These are phyloP conservation scores for Tephrocybe sp. DNA, from an alignment of 768 basidiomycete genomes.

Conservation along the genomic window DNA sequence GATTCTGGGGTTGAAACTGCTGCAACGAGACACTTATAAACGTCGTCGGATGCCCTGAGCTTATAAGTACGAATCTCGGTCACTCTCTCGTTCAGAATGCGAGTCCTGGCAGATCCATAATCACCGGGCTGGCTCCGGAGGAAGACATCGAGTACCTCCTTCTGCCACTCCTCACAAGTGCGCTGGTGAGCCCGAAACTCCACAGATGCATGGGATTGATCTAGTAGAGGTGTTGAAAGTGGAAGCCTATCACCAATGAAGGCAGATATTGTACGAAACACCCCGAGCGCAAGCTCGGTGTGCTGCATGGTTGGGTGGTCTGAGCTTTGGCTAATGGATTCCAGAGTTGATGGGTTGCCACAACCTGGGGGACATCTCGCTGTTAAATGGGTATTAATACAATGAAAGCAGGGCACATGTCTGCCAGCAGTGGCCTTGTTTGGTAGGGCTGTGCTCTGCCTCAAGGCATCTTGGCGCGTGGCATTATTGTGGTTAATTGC, in stretches of 20 bases:
- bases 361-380: not conserved
- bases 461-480: conserved; percentile 4
- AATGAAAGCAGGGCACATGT: not conserved
- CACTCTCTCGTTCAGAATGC: conserved; percentile 4
- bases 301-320: conserved; percentile 1
- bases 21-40: conserved; percentile 8
- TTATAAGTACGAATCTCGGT: conserved; percentile 10
- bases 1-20: conserved; percentile 1
- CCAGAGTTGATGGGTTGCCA: not conserved
- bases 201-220: conserved; percentile 4
- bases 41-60: not conserved
- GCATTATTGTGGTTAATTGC: not conserved
- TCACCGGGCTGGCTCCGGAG: not conserved
- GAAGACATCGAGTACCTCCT: conserved; percentile 9
- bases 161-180: conserved; percentile 8
- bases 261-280: conserved; percentile 3
- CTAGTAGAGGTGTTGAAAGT: not conserved
- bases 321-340: not conserved
- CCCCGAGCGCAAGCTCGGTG: not conserved
- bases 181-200: conserved; percentile 8
- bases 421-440: not conserved
- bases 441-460: conserved; percentile 5
- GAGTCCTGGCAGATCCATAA: conserved; percentile 3
- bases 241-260: not conserved
- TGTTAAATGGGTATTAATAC: not conserved